Evolutionary conservation across 2,329 filamentous ascomycete genomes (phyloP).

Genomic region (Colletotrichum orchidophilum): DNA sequence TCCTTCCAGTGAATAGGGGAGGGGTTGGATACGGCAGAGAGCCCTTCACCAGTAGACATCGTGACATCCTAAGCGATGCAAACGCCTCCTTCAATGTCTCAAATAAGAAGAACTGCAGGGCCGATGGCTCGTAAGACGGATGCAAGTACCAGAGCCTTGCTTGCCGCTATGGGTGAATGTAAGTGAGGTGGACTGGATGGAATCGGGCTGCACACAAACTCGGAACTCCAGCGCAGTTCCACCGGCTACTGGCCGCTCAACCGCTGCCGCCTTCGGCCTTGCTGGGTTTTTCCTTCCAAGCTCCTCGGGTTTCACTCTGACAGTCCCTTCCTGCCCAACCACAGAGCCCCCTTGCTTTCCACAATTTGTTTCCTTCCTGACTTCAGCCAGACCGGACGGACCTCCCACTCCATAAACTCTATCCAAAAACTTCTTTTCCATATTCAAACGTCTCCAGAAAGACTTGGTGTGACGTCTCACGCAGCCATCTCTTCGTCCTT

Average conservation of each 20-base stretch:
- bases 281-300: conserved; percentile 26
- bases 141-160: not conserved
- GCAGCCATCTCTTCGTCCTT: not conserved
- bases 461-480: not conserved
- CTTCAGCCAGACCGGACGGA: not conserved
- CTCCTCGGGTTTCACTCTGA: conserved; percentile 15
- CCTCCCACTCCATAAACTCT: not conserved
- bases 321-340: conserved; percentile 31
- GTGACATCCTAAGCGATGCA: not conserved
- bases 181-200: conserved; percentile 5
- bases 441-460: not conserved
- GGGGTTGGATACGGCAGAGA: not conserved
- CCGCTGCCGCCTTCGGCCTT: conserved; percentile 22
- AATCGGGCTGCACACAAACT: not conserved
- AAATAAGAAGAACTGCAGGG: not conserved
- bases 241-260: conserved; percentile 16
- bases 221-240: conserved; percentile 18
- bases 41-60: not conserved
- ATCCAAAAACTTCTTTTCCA: not conserved
- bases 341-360: conserved; percentile 25
- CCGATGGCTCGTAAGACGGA: not conserved
- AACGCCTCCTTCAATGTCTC: not conserved
- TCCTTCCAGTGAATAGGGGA: not conserved
- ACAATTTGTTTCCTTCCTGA: conserved; percentile 25
- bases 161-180: not conserved